Evolutionary conservation across 257 asterid species (phyloP), one percentile per base, ranked within the genome.

Genomic region (Capsicum chinense): DNA sequence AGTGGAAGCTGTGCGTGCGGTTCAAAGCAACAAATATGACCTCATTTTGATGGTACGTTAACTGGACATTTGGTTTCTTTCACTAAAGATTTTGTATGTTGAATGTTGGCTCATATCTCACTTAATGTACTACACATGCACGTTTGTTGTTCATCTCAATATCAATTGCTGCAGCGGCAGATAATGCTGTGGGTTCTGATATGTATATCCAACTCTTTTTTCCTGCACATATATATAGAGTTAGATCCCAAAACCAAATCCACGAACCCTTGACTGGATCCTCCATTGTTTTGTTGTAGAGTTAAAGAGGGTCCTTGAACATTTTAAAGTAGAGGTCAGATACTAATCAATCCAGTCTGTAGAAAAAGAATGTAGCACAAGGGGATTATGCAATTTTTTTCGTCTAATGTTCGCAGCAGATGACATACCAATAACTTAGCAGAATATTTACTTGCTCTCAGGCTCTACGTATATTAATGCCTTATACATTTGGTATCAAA

Each of bases 11-110:
- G 88, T 95, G 7, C 90, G 88, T 57, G 97, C 97, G 1, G 90
- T 94, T 80, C 97, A 90, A 85, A 21, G 85, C 47, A 83, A 85
- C 83, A 59, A 47, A 80, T 95, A 93, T 68, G 90, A 94, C 86
- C 94, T 95, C 81, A 81, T 95, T 86, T 85, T 95, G 52, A 95
- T 95, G 99, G 99, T 94, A 90, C 9, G 91, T 85, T 56, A 35
- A 19, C 56, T 56, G 7, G 52, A 42, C 42, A n/a, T 11, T 80
- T 26, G 63, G 42, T 52, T 52, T 14, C 26, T 26, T 50, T 76
- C 1, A 0, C 1, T 33, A 15, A 14, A 76, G 26, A 6, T 26
- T 76, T 54, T 52, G 50, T 26, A 54, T 26, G 81, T 52, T 3
- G 63, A 48, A 52, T 3, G 64, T 5, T 52, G 44, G 7, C 60